Conservation (phyloP, 164 flowering plant genomes). For the Stephania cephalantha region DNA sequence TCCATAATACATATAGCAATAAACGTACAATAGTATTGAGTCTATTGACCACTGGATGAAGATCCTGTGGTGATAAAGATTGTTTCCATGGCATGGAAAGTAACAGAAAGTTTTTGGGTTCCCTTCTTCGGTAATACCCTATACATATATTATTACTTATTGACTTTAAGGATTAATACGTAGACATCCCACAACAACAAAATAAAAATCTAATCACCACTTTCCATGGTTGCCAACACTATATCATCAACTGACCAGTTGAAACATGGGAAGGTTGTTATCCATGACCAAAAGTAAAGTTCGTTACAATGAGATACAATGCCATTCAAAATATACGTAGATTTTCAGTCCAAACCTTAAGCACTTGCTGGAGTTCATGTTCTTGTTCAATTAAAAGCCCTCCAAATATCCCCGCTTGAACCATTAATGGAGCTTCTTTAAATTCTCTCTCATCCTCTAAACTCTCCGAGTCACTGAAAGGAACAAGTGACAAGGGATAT, state of each 20-base stretch:
- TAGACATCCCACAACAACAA: not conserved
- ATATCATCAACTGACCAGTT: not conserved
- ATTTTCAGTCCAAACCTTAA: slow-evolving; percentile 30
- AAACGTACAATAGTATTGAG: too few species aligned
- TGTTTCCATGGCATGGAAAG: too few species aligned
- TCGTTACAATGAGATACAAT: not conserved
- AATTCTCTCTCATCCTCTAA: slow-evolving; percentile 37
- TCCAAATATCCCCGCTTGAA: slow-evolving; percentile 37
- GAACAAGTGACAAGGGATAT: not conserved
- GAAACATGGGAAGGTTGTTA: not conserved
- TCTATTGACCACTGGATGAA: too few species aligned
- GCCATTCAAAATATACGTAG: not conserved
- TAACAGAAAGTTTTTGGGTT: too few species aligned
- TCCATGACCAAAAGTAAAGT: not conserved
- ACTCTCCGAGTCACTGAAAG: slow-evolving; percentile 44
- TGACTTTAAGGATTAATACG: not conserved
- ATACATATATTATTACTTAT: too few species aligned
- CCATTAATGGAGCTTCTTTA: slow-evolving; percentile 37
- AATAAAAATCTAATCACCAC: too few species aligned
- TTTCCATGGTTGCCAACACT: not conserved
- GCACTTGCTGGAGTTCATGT: slow-evolving; percentile 35
- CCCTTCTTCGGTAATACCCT: too few species aligned
- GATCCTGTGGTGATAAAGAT: too few species aligned
- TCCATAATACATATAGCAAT: too few species aligned
- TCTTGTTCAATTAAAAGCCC: slow-evolving; percentile 46